phyloP scores from a whole-genome alignment of 2,329 filamentous ascomycete genomes.

The Aspergillus spinulosporus region DNA sequence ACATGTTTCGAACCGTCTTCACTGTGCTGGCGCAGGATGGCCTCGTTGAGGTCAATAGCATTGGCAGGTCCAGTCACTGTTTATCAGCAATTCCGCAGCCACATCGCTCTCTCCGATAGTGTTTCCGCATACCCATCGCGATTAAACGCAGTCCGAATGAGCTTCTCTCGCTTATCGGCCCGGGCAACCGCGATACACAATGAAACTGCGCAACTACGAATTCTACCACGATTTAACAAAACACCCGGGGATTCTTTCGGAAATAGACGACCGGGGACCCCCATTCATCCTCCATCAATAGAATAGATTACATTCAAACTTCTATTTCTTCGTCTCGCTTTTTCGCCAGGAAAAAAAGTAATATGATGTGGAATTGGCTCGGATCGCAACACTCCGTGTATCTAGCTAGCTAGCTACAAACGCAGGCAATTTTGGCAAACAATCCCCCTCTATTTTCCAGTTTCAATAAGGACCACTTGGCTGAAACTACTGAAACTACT shows the following conservation, averaged over 20 bases:
- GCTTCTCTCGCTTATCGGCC: background rate
- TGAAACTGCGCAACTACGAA: background rate
- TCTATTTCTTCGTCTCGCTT: background rate
- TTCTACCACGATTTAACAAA: background rate
- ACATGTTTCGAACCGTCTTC: slow-evolving; percentile 10
- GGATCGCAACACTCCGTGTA: background rate
- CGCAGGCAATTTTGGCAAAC: background rate
- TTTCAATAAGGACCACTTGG: background rate
- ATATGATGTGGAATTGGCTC: background rate
- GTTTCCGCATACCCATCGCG: background rate
- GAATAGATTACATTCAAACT: background rate
- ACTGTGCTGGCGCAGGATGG: slow-evolving; percentile 23
- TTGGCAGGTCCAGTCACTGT: slow-evolving; percentile 4
- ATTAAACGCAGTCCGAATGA: background rate
- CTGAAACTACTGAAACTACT: background rate
- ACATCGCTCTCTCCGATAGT: background rate
- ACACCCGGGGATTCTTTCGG: background rate
- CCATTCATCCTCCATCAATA: background rate
- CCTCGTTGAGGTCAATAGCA: background rate
- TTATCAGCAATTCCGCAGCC: background rate
- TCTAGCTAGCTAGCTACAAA: background rate
- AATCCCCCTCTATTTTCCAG: background rate
- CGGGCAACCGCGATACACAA: background rate
- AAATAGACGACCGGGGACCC: background rate
- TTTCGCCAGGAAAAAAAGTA: background rate